Conservation (phyloP, 805 yeast genomes). For the Teunomyces stri region DNA sequence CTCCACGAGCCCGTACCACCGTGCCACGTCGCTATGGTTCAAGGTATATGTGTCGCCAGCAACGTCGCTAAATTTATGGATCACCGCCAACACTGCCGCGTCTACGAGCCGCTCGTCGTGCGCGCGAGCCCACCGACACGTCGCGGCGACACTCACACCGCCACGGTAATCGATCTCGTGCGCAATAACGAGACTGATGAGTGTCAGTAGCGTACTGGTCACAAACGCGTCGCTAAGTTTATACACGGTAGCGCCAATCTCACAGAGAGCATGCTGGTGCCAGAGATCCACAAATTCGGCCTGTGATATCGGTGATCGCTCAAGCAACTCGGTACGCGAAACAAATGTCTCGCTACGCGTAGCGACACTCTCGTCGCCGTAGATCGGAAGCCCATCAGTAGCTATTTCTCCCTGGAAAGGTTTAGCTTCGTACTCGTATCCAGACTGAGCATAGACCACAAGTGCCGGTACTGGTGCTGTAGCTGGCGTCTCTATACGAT, state of each 20-base stretch:
- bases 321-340: conserved; percentile 33
- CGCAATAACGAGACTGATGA: conserved; percentile 28
- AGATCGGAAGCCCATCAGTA: too few relatives aligned
- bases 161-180: conserved; percentile 18
- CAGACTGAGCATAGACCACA: conserved; percentile 26
- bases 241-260: conserved; percentile 44
- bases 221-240: conserved; percentile 23
- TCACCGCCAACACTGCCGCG: conserved; percentile 47
- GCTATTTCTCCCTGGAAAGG: too few relatives aligned
- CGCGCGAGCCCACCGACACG: conserved; percentile 3
- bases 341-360: not conserved
- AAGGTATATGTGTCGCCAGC: conserved; percentile 30
- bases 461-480: conserved; percentile 13
- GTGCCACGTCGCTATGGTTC: conserved; percentile 43
- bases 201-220: conserved; percentile 24
- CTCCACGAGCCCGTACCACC: conserved; percentile 63
- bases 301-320: conserved; percentile 52
- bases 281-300: conserved; percentile 53
- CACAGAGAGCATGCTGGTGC: conserved; percentile 55
- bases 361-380: too few relatives aligned
- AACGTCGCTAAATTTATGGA: conserved; percentile 43
- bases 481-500: conserved; percentile 10
- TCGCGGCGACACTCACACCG: conserved; percentile 20
- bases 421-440: conserved; percentile 35
- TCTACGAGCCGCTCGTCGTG: not conserved